Evolutionary conservation across 129 eudicot species (phyloP).

Genomic region (Escallonia herrerae): DNA sequence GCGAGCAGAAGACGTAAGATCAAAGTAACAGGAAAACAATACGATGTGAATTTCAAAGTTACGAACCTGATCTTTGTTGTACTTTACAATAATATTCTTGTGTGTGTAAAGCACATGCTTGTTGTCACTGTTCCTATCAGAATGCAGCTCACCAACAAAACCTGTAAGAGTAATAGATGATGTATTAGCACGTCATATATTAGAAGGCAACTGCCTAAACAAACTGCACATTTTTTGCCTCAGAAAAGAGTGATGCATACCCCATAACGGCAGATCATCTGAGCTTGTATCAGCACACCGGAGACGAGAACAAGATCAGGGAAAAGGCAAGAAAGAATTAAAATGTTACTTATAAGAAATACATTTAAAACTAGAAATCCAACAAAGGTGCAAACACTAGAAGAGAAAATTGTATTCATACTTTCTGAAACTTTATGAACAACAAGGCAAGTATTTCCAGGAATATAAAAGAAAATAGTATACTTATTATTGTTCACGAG

Average conservation of each 20-base stretch:
- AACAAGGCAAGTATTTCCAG: no score
- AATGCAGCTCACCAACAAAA: constrained; percentile 80
- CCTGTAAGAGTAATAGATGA: constrained; percentile 34
- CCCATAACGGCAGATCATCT: constrained; percentile 95
- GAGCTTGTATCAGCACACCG: constrained; percentile 30
- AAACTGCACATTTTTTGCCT: not conserved
- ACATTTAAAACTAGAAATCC: no score
- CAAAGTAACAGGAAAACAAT: constrained; percentile 5
- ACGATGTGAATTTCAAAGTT: not conserved
- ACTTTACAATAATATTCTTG: constrained; percentile 59
- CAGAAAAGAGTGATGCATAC: constrained; percentile 38
- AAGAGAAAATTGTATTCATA: no score
- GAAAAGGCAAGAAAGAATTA: no score
- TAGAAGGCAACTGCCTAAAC: not conserved
- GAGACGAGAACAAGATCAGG: not conserved
- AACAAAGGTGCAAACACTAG: no score
- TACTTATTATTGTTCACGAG: no score
- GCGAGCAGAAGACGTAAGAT: constrained; percentile 24
- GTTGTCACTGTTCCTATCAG: constrained; percentile 69
- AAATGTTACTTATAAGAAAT: no score
- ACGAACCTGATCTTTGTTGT: constrained; percentile 87
- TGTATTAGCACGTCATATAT: not conserved
- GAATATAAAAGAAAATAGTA: no score
- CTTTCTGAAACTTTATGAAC: no score
- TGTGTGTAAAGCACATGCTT: constrained; percentile 75